Base-by-base conservation (phyloP, 768 basidiomycete species). In the Dacryopinax primogenitus region DNA sequence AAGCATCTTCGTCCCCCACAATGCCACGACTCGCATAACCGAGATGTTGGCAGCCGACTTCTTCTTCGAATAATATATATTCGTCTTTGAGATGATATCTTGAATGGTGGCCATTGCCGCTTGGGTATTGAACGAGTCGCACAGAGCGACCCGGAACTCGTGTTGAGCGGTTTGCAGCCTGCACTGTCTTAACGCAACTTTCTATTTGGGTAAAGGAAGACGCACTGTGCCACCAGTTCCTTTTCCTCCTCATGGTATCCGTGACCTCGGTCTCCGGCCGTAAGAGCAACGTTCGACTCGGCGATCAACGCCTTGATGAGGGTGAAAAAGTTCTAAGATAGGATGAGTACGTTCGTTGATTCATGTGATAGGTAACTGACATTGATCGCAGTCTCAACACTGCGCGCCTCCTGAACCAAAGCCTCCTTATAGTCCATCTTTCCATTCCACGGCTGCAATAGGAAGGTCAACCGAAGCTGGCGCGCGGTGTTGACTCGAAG, bases 61-160 rank as follows among this genome's bases (percentile, higher is more conserved):
- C 12, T 74, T 73, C 34, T 76, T 71, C 18, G 74, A 66, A 33
- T 98, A 84, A 77, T 98, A 99, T 33, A 92, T 79, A 74, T 97
- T 97, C 6, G 89, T 85, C 51, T 83, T 81, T 2, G 89, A 88
- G 51, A 97, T 84, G 36, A 98, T 78, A 66, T 93, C 87, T 13
- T 88, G 81, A 18, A 98, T 76, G 65, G 84, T 77, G 69, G 83
- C 81, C 26, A 98, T 75, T 0, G 92, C 94, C 18, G 78, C 80
- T 1, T 93, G 92, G 0, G 96, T 98, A 74, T 98, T 94, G 81
- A 98, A 96, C 0, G 94, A 97, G 74, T 99, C 95, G 76, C 89
- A 94, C 58, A 99, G 84, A 0, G 93, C 90, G 13, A 77, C 79
- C 63, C 91, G 85, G 81, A 99, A 95, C 7, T 82, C 79, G 41